Percentiles rank a stretch among this genome's conserved stretches.
Conservation (phyloP, 345 rosid species). For the Brassica juncea region DNA sequence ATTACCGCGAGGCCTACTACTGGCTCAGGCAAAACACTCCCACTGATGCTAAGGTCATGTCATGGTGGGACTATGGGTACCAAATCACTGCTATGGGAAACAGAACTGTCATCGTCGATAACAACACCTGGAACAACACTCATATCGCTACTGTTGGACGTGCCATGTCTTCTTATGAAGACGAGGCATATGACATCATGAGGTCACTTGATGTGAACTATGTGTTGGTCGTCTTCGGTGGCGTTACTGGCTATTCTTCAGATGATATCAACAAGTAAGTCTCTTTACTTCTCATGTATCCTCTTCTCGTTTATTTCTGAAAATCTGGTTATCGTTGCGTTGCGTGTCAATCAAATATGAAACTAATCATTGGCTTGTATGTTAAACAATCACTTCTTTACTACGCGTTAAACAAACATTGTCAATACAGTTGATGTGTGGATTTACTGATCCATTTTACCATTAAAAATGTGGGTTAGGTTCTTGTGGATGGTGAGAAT, state of each 20-base stretch:
- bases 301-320: neutral
- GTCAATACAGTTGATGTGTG: constrained; percentile 5
- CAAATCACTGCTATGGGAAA: constrained; percentile 99
- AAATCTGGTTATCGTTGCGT: neutral
- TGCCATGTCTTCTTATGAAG: constrained; percentile 98
- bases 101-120: constrained; percentile 97
- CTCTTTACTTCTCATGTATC: constrained; percentile 3
- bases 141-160: constrained; percentile 99
- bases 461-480: constrained; percentile 41
- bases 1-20: constrained; percentile 98
- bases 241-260: constrained; percentile 99
- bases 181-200: constrained; percentile 94
- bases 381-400: neutral
- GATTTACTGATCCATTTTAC: neutral
- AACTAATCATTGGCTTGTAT: constrained; percentile 9
- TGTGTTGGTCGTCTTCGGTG: constrained; percentile 96
- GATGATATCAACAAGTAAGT: constrained; percentile 98
- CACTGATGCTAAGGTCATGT: constrained; percentile 95
- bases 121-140: constrained; percentile 99
- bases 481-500: constrained; percentile 99
- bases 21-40: constrained; percentile 99
- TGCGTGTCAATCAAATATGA: neutral
- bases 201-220: constrained; percentile 94
- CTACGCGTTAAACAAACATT: neutral
- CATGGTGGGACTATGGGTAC: constrained; percentile 99